Percentiles rank a stretch among this genome's conserved stretches.
These are phyloP conservation scores for Danielozyma ontarioensis DNA, from an alignment of 805 yeast species.

Conservation along the genomic window DNA sequence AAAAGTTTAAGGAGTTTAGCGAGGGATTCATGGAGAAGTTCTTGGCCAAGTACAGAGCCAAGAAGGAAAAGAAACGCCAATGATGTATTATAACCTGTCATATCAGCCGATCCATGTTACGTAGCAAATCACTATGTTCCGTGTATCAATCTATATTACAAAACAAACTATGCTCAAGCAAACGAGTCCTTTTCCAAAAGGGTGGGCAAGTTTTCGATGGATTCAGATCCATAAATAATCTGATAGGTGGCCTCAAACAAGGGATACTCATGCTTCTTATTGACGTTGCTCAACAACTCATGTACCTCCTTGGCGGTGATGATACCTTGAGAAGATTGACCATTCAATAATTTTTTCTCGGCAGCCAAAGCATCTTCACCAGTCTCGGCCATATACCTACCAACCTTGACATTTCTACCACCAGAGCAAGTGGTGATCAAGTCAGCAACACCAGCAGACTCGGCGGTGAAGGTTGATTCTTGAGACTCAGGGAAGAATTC, in stretches of 20 bases:
- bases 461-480: slow-evolving; percentile 37
- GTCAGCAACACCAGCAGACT: slow-evolving; percentile 45
- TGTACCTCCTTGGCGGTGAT: slow-evolving; percentile 44
- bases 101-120: no score
- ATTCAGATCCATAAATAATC: slow-evolving; percentile 36
- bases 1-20: slow-evolving; percentile 64
- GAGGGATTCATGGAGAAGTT: slow-evolving; percentile 64
- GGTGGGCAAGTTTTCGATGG: slow-evolving; percentile 36
- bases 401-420: slow-evolving; percentile 44
- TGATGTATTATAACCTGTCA: no score
- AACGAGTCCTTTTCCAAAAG: slow-evolving; percentile 25
- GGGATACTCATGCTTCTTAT: slow-evolving; percentile 34
- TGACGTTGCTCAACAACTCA: slow-evolving; percentile 34
- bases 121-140: no score
- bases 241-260: slow-evolving; percentile 43
- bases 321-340: slow-evolving; percentile 44
- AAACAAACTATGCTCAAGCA: no score
- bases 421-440: slow-evolving; percentile 44
- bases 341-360: slow-evolving; percentile 40
- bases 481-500: slow-evolving; percentile 32
- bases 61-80: slow-evolving; percentile 25
- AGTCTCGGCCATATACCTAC: slow-evolving; percentile 41
- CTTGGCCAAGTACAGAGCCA: slow-evolving; percentile 41
- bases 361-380: slow-evolving; percentile 38
- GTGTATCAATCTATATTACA: neutral